phyloP scores from a whole-genome alignment of 1,139 yeast genomes.

The Insectozyma bohioensis region DNA sequence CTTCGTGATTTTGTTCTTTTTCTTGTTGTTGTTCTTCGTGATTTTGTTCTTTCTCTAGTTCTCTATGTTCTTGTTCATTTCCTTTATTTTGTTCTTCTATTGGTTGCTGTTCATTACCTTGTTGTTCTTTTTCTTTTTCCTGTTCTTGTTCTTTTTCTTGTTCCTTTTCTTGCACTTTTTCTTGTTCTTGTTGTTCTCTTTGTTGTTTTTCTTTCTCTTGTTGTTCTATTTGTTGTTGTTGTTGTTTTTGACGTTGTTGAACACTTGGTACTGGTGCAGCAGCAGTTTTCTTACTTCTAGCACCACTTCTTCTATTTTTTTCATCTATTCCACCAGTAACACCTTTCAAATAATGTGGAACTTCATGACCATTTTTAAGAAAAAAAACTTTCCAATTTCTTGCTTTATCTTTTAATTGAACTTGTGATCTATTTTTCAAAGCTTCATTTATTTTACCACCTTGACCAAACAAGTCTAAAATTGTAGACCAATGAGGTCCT shows the following conservation, averaged over 20 bases:
- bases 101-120: too few species aligned
- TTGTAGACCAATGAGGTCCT: conserved; percentile 94
- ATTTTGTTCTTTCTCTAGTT: too few species aligned
- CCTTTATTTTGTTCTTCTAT: too few species aligned
- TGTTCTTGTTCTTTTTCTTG: too few species aligned
- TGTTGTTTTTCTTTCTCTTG: conserved; percentile 6
- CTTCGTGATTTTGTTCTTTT: too few species aligned
- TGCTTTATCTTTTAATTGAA: conserved; percentile 93
- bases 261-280: conserved; percentile 40
- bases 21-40: too few species aligned
- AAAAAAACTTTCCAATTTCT: conserved; percentile 90
- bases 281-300: conserved; percentile 37
- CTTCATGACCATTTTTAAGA: conserved; percentile 64
- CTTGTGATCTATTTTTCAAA: conserved; percentile 82
- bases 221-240: conserved; percentile 7
- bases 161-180: too few species aligned
- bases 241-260: conserved; percentile 11
- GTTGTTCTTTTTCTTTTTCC: too few species aligned
- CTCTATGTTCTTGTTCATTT: too few species aligned
- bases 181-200: too few species aligned
- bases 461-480: conserved; percentile 83
- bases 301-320: conserved; percentile 22
- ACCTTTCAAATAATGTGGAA: conserved; percentile 74
- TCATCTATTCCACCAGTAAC: conserved; percentile 84
- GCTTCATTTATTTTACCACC: conserved; percentile 87